These are phyloP conservation scores for Talaromyces islandicus DNA, from an alignment of 2,329 filamentous ascomycete genomes.

Conservation along the genomic window DNA sequence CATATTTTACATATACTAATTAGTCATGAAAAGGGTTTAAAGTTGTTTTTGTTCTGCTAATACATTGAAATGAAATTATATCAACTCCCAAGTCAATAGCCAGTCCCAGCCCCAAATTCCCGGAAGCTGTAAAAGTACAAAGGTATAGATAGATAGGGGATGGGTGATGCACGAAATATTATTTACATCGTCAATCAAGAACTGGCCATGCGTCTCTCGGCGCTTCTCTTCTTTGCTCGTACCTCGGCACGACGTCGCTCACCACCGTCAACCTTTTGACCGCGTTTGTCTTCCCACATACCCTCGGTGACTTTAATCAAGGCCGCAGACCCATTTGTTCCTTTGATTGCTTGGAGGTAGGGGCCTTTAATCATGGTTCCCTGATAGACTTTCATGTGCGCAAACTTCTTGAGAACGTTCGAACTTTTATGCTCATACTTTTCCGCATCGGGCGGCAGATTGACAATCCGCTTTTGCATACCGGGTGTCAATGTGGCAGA, in stretches of 20 bases:
- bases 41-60: background rate
- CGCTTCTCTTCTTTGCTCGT: conserved; percentile 74
- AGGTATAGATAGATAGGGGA: background rate
- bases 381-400: conserved; percentile 62
- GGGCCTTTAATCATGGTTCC: conserved; percentile 68
- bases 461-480: conserved; percentile 55
- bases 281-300: conserved; percentile 84
- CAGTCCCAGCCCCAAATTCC: background rate
- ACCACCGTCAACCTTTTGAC: conserved; percentile 92
- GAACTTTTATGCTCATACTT: conserved; percentile 46
- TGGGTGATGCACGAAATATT: background rate
- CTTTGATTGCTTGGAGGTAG: conserved; percentile 63
- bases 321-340: conserved; percentile 53
- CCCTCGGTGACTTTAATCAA: conserved; percentile 70
- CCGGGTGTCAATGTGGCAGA: conserved; percentile 50
- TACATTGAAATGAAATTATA: background rate
- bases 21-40: background rate
- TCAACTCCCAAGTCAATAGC: background rate
- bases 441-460: conserved; percentile 51
- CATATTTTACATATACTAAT: background rate
- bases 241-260: conserved; percentile 84
- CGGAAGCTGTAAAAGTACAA: background rate
- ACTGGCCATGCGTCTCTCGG: conserved; percentile 66
- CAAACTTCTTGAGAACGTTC: conserved; percentile 48
- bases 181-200: conserved; percentile 11